Base-by-base conservation (phyloP, 352 stramenopile genomes). In the Pythium monospermum region DNA sequence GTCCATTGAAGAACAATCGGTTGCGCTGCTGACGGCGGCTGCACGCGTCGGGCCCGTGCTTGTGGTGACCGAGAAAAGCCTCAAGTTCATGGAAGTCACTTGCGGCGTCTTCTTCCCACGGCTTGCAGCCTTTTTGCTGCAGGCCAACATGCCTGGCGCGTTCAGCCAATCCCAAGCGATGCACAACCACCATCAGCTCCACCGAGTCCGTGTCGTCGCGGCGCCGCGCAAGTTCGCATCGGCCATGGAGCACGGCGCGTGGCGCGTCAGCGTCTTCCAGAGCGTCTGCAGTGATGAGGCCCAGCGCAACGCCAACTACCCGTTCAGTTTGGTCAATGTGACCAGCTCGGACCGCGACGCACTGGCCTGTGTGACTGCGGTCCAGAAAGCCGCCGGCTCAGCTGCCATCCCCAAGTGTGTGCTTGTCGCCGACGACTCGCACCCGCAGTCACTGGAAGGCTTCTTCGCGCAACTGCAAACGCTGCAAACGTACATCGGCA, bases 391-490 rank as follows among this genome's bases (percentile, higher is more conserved):
- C 2, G 39, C 51, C 16, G 43, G 64, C 26, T 51, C 67, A 6
- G 65, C 71, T 38, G 46, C 69, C 16, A 49, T 81, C 6, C 74
- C 71, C 18, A 83, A 85, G 51, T 75, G 60, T 19, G 39, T 60
- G 2, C 46, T 37, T n/a, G 46, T 62, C 25, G 28, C 44, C 4
- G 37, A 49, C 21, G 38, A 38, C 16, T 22, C 16, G n/a, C n/a
- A n/a, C n/a, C 38, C 48, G 4, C 58, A 66, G 23, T 73, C 65
- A 31, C 66, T 86, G 8, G 75, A 86, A 23, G 61, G 65, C 32
- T 86, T 86, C 38, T 86, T 77, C 51, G 75, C 75, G 22, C 72
- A 84, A 41, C 59, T 84, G n/a, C 55, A 61, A 28, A 85, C 69
- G 22, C 59, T 85, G 23, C 57, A 81, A 46, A 53, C 61, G 15